Base-by-base conservation (phyloP, 116 monocot species). In the Papilionanthe hybrid region DNA sequence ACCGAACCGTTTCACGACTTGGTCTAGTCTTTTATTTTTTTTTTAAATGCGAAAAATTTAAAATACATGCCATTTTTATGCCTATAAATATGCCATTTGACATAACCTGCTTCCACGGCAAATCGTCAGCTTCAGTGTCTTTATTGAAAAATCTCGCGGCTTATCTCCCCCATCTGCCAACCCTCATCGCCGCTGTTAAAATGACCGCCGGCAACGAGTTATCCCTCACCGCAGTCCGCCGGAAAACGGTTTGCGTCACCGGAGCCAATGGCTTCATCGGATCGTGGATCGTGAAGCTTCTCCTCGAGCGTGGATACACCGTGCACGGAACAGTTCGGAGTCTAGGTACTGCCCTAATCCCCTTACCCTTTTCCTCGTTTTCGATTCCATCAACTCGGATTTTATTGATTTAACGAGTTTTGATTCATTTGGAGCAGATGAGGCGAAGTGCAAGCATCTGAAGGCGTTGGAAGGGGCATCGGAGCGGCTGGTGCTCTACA, bases 201-300 rank as follows among this genome's bases (percentile, higher is more conserved):
- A 83, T 83, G 83, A 58, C 83, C 19, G 71, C 60, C n/a, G 75
- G 49, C 19, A 66, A 42, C 56, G 8, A 58, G 23, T n/a, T 73
- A 42, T 18, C 78, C 42, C 3, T 72, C 42, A 3, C 78, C 67
- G 81, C 47, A 1, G 69, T 4, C 15, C 29, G 42, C 74, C 50
- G 83, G 84, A 71, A 82, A 77, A 91, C 84, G 15, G 93, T 93
- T 17, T 93, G 93, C 79, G 93, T 93, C 76, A 93, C 93, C 47
- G 93, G 93, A 48, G 91, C 93, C 72, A 91, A 87, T 1, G 93
- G 93, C 9, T 93, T 83, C 91, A 87, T 93, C 66, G 93, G 89
- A 22, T 93, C 93, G 7, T 93, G 93, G 93, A 78, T 93, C 41
- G 93, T 93, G 47, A 93, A 91, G 84, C 84, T 84, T n/a, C 87